These are phyloP conservation scores for Atkinsonella hypoxylon DNA, from an alignment of 2,329 filamentous ascomycete species.

Conservation along the genomic window DNA sequence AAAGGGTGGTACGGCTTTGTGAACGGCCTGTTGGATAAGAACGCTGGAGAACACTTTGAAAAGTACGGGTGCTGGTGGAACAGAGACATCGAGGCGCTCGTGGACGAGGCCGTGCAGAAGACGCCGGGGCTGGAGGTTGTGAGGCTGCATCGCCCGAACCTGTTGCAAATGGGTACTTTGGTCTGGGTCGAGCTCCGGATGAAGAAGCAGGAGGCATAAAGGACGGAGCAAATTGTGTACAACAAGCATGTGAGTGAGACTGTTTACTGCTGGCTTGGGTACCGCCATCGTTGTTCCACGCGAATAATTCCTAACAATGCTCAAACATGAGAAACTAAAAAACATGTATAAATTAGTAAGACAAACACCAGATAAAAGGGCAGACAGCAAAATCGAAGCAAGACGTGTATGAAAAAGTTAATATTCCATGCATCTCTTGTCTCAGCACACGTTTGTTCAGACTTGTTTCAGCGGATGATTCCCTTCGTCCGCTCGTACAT, in stretches of 20 bases:
- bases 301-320: too few species aligned
- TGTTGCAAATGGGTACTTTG: slow-evolving; percentile 44
- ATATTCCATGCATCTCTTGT: neutral
- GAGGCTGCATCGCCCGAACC: slow-evolving; percentile 37
- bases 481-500: slow-evolving; percentile 12
- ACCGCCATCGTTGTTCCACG: too few species aligned
- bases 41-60: slow-evolving; percentile 42
- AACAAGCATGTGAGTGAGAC: neutral
- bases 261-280: neutral
- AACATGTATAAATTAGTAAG: too few species aligned
- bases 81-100: slow-evolving; percentile 44
- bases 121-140: slow-evolving; percentile 46
- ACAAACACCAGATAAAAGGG: too few species aligned
- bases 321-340: too few species aligned
- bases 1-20: slow-evolving; percentile 41
- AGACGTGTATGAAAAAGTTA: slow-evolving; percentile 7
- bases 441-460: neutral
- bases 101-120: slow-evolving; percentile 33
- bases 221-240: neutral
- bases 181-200: slow-evolving; percentile 43
- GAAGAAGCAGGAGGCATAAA: neutral
- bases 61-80: slow-evolving; percentile 61
- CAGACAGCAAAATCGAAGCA: neutral
- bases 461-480: neutral
- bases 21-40: slow-evolving; percentile 43